Percentiles rank a stretch among this genome's conserved stretches.
Conservation (phyloP, 106 monocot genomes). For the Hemerocallis citrina region DNA sequence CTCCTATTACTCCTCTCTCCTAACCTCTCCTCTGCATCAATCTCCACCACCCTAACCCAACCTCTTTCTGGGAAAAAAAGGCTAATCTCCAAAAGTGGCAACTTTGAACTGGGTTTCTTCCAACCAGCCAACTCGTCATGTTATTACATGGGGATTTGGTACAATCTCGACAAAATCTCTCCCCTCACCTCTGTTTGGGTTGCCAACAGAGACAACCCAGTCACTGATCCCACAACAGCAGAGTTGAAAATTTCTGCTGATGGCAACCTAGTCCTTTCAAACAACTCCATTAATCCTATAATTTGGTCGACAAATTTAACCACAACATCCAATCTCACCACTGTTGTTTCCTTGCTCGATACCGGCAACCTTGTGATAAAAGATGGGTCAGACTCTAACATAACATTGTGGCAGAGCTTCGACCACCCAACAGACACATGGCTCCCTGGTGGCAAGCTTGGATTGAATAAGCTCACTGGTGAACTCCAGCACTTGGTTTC, state of each 20-base stretch:
- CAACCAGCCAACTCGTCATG: conserved; percentile 1
- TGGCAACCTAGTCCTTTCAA: conserved; percentile 30
- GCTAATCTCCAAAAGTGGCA: conserved; percentile 9
- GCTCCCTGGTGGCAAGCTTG: conserved; percentile 45
- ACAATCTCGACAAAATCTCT: conserved; percentile 1
- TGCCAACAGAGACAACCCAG: conserved; percentile 38
- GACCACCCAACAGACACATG: conserved; percentile 48
- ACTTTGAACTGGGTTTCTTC: conserved; percentile 17
- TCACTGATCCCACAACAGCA: conserved; percentile 8
- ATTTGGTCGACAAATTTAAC: conserved; percentile 29
- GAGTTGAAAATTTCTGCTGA: conserved; percentile 8
- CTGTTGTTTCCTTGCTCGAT: conserved; percentile 29
- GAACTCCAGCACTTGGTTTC: conserved; percentile 20
- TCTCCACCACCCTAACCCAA: conserved; percentile 1
- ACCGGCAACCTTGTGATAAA: conserved; percentile 40
- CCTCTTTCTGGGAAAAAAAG: conserved; percentile 3
- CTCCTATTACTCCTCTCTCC: background rate
- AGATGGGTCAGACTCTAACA: conserved; percentile 3
- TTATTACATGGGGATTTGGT: conserved; percentile 16
- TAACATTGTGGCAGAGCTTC: conserved; percentile 54
- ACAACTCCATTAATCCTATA: conserved; percentile 5
- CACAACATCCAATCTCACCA: conserved; percentile 11
- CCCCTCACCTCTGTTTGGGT: conserved; percentile 27
- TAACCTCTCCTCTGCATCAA: background rate
- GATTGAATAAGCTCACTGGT: conserved; percentile 29